Percentiles rank a stretch among this genome's conserved stretches.
Evolutionary conservation across 371 early-diverging fungal species (phyloP).

Genomic region (Circinella umbellata): DNA sequence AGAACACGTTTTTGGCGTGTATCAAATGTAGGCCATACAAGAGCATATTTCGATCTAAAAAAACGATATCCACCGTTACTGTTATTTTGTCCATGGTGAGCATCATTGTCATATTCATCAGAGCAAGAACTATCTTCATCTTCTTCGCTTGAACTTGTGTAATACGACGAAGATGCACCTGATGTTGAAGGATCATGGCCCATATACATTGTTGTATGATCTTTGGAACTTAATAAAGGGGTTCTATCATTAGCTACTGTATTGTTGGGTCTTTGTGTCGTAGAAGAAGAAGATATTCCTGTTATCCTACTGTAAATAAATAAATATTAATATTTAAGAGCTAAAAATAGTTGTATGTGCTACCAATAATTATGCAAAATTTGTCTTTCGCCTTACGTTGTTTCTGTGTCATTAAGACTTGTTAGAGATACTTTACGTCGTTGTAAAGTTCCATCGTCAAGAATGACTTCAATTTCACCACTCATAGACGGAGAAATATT

Average conservation of each 20-base stretch:
- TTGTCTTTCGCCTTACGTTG: neutral
- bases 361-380: neutral
- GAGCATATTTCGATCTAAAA: neutral
- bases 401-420: conserved; percentile 22
- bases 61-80: neutral
- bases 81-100: neutral
- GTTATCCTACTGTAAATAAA: too few relatives aligned
- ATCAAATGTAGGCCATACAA: conserved; percentile 14
- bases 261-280: too few relatives aligned
- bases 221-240: neutral
- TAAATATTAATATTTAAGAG: too few relatives aligned
- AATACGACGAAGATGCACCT: too few relatives aligned
- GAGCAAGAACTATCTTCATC: too few relatives aligned
- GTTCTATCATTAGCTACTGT: neutral
- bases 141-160: too few relatives aligned
- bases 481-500: conserved; percentile 19
- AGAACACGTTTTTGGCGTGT: conserved; percentile 52
- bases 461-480: conserved; percentile 33
- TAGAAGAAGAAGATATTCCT: too few relatives aligned
- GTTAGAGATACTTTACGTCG: conserved; percentile 34
- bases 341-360: too few relatives aligned
- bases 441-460: conserved; percentile 36
- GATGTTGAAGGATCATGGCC: too few relatives aligned
- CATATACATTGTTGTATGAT: too few relatives aligned
- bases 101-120: neutral